A percentile compares a stretch with the other conserved stretches of the same genome.
Evolutionary conservation across 257 asterid genomes (phyloP).

Genomic region (Salvia miltiorrhiza): DNA sequence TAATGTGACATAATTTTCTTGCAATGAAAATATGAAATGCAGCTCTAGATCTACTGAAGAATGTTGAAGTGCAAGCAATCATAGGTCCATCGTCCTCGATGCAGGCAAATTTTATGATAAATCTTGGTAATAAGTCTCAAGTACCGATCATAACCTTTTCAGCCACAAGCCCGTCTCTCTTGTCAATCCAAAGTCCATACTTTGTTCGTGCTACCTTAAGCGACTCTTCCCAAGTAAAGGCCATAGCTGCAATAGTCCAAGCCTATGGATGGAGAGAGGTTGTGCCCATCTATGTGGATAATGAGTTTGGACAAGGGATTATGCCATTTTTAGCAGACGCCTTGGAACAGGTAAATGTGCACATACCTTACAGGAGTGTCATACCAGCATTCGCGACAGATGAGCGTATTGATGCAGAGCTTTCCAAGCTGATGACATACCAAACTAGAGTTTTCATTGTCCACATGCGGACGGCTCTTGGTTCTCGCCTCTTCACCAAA

Average conservation of each 20-base stretch:
- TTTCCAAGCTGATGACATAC: conserved; percentile 45
- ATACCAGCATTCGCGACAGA: conserved; percentile 37
- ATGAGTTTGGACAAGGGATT: conserved; percentile 49
- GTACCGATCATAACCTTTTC: conserved; percentile 60
- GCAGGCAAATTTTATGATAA: conserved; percentile 45
- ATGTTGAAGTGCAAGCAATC: conserved; percentile 55
- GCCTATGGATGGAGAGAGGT: conserved; percentile 52
- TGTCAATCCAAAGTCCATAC: conserved; percentile 32
- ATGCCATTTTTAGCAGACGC: conserved; percentile 44
- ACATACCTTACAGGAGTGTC: conserved; percentile 42
- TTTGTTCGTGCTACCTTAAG: conserved; percentile 42
- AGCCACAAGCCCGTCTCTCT: conserved; percentile 52
- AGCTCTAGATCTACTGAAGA: conserved; percentile 55
- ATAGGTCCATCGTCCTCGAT: conserved; percentile 52
- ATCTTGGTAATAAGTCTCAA: conserved; percentile 47
- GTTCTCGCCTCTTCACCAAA: conserved; percentile 29
- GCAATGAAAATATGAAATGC: conserved; percentile 16
- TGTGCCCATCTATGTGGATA: conserved; percentile 45
- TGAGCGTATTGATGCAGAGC: conserved; percentile 36
- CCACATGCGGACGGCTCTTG: conserved; percentile 35
- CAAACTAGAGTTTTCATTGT: conserved; percentile 52
- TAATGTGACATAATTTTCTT: not conserved
- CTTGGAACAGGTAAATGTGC: conserved; percentile 28
- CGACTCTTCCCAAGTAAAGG: conserved; percentile 47
- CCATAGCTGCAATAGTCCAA: conserved; percentile 38